These are phyloP conservation scores for Eucalyptus regnans DNA, from an alignment of 345 rosid species.

Conservation along the genomic window DNA sequence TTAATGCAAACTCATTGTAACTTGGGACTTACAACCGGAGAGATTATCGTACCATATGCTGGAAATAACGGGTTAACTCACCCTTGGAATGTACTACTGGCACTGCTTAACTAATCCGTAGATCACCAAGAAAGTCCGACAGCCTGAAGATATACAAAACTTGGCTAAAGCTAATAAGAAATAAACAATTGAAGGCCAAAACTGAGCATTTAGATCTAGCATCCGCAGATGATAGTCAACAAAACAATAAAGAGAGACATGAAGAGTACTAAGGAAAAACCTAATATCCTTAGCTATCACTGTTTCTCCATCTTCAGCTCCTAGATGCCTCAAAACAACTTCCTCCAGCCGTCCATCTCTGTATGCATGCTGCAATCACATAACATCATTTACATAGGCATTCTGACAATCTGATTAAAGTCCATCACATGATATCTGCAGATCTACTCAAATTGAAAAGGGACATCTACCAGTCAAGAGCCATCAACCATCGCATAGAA, in stretches of 20 bases:
- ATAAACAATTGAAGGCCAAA: neutral
- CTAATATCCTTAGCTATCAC: conserved; percentile 50
- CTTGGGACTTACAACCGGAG: neutral
- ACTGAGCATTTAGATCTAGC: neutral
- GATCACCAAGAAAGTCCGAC: conserved; percentile 48
- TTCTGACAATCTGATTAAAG: neutral
- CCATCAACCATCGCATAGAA: neutral
- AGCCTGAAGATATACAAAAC: conserved; percentile 29
- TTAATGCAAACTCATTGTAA: neutral
- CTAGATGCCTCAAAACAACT: conserved; percentile 57
- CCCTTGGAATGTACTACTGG: neutral
- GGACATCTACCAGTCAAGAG: neutral
- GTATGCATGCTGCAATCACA: conserved; percentile 53
- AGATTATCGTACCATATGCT: neutral
- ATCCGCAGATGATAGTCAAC: neutral
- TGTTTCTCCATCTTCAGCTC: conserved; percentile 52
- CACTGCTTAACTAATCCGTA: conserved; percentile 20
- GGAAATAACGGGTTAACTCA: neutral
- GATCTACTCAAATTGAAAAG: neutral
- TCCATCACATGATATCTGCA: neutral
- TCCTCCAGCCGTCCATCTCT: conserved; percentile 75
- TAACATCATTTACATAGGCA: neutral
- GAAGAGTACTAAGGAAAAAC: neutral
- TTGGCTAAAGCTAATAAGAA: neutral
- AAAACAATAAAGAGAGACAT: neutral